phyloP scores from a whole-genome alignment of 768 basidiomycete species.

The Austroboletus eburneus region DNA sequence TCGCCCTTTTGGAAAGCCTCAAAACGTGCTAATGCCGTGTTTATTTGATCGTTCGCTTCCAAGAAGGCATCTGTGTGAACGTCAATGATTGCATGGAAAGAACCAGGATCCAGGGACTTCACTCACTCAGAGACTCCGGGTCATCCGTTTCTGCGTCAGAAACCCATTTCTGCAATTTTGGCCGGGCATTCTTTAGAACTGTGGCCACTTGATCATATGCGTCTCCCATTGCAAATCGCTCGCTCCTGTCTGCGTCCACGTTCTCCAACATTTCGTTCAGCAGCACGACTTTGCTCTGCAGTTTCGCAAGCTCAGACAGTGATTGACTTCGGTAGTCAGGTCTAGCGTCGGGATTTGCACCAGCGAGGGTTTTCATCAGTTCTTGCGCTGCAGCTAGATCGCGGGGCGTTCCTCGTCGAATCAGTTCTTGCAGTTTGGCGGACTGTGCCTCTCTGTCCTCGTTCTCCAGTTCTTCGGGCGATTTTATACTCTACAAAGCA shows the following conservation, averaged over 20 bases:
- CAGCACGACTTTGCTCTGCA: slow-evolving; percentile 93
- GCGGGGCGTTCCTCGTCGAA: slow-evolving; percentile 90
- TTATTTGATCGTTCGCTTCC: slow-evolving; percentile 97
- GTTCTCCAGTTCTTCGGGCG: slow-evolving; percentile 91
- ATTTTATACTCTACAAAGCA: slow-evolving; percentile 71
- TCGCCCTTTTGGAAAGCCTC: slow-evolving; percentile 94
- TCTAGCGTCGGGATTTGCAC: slow-evolving; percentile 91
- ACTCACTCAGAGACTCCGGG: slow-evolving; percentile 81
- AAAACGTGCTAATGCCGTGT: slow-evolving; percentile 84
- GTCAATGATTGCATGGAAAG: neutral
- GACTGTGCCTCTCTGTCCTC: slow-evolving; percentile 94
- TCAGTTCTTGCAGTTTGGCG: slow-evolving; percentile 98
- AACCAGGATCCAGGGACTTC: neutral
- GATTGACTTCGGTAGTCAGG: slow-evolving; percentile 93
- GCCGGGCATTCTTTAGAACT: slow-evolving; percentile 75
- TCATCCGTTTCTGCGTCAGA: slow-evolving; percentile 89
- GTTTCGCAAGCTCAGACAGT: slow-evolving; percentile 83
- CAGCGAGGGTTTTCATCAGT: slow-evolving; percentile 92
- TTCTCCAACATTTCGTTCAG: slow-evolving; percentile 98
- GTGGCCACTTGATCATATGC: slow-evolving; percentile 95
- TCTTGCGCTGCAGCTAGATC: slow-evolving; percentile 96
- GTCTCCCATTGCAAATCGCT: slow-evolving; percentile 83
- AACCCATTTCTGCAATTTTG: slow-evolving; percentile 97
- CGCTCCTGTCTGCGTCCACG: slow-evolving; percentile 64
- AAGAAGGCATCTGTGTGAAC: slow-evolving; percentile 74